Conservation (phyloP, 768 basidiomycete genomes). For the Boletus rex-veris region DNA sequence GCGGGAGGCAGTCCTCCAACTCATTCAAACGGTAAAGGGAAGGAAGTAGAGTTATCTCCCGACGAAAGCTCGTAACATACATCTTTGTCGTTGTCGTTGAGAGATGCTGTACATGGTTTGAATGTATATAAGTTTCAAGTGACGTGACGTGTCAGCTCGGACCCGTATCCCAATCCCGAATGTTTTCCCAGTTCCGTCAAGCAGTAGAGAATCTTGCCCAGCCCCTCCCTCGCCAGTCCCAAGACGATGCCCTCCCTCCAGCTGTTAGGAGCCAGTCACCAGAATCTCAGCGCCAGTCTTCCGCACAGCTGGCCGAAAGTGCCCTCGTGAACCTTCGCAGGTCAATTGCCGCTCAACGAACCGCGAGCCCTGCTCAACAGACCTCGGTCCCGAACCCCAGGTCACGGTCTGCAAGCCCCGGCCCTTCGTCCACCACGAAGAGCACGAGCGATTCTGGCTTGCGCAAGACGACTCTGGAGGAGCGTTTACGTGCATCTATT, state of each 20-base stretch:
- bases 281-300: slow-evolving; percentile 35
- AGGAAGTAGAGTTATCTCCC: slow-evolving; percentile 36
- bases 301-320: slow-evolving; percentile 58
- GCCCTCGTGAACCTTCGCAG: slow-evolving; percentile 61
- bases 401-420: slow-evolving; percentile 24
- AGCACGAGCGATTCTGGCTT: slow-evolving; percentile 19
- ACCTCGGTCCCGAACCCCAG: slow-evolving; percentile 9
- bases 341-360: slow-evolving; percentile 53
- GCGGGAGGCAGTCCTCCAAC: neutral
- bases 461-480: slow-evolving; percentile 66
- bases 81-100: too few species aligned
- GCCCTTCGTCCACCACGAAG: slow-evolving; percentile 20
- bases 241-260: slow-evolving; percentile 27
- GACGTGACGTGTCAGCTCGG: too few species aligned
- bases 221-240: slow-evolving; percentile 37
- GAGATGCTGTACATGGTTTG: too few species aligned
- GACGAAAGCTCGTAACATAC: slow-evolving; percentile 19
- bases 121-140: too few species aligned
- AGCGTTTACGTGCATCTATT: slow-evolving; percentile 66
- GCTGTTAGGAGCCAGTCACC: slow-evolving; percentile 38
- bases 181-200: slow-evolving; percentile 75
- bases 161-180: slow-evolving; percentile 23
- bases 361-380: slow-evolving; percentile 37
- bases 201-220: slow-evolving; percentile 70
- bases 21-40: too few species aligned